These are phyloP conservation scores for Skeletonema tropicum DNA, from an alignment of 108 stramenopile genomes.

Conservation along the genomic window DNA sequence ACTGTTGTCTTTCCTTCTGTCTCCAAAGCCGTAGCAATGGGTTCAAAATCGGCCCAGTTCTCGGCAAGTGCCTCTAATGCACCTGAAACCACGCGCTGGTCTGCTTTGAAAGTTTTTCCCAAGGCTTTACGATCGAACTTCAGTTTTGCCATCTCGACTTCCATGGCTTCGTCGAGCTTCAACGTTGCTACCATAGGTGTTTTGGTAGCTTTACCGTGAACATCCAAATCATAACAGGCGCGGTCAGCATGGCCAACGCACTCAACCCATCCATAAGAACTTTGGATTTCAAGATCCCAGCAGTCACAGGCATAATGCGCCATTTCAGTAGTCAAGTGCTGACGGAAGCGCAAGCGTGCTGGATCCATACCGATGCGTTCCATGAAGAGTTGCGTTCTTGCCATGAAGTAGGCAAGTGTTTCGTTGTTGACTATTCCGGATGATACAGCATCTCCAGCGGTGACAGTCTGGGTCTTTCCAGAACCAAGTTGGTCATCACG, in stretches of 20 bases:
- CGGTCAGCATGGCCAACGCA: slow-evolving; percentile 99
- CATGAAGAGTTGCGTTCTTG: slow-evolving; percentile 97
- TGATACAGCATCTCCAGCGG: slow-evolving; percentile 92
- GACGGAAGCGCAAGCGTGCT: slow-evolving; percentile 93
- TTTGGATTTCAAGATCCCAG: slow-evolving; percentile 99
- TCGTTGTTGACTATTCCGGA: slow-evolving; percentile 97
- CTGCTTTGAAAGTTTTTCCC: slow-evolving; percentile 91
- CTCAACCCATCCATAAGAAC: slow-evolving; percentile 98
- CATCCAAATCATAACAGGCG: slow-evolving; percentile 97
- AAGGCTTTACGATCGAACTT: slow-evolving; percentile 91
- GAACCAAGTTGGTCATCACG: slow-evolving; percentile 96
- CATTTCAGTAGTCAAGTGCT: slow-evolving; percentile 99
- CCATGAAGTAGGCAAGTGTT: slow-evolving; percentile 99
- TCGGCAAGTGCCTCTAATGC: slow-evolving; percentile 94
- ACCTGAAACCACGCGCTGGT: slow-evolving; percentile 90
- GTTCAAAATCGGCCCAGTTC: slow-evolving; percentile 90
- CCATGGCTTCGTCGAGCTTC: slow-evolving; percentile 80
- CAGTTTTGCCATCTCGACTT: slow-evolving; percentile 86
- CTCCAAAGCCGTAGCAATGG: slow-evolving; percentile 88
- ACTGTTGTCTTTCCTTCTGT: slow-evolving; percentile 85
- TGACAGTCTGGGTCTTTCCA: slow-evolving; percentile 90
- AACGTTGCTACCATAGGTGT: slow-evolving; percentile 93
- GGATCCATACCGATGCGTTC: slow-evolving; percentile 98
- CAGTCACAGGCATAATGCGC: slow-evolving; percentile 99
- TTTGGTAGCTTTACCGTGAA: slow-evolving; percentile 95